These are phyloP conservation scores for Wallacemonas sp. DNA, from an alignment of 208 protist species.

Conservation along the genomic window DNA sequence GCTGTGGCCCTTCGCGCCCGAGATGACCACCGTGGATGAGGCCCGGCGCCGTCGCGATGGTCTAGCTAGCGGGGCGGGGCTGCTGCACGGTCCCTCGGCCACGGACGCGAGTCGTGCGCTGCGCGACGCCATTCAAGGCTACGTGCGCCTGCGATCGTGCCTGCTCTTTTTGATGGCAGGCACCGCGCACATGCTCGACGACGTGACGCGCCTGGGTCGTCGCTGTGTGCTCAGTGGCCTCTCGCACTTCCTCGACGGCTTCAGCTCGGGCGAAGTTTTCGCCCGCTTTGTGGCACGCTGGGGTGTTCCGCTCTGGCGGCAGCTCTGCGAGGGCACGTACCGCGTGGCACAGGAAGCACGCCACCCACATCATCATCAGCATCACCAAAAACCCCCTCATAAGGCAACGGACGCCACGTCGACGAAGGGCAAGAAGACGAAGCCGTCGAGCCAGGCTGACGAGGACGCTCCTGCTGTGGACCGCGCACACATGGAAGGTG, in stretches of 20 bases:
- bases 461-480: background rate
- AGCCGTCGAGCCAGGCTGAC: background rate
- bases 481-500: background rate
- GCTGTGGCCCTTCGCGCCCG: background rate
- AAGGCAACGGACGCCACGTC: background rate
- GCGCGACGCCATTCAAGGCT: slow-evolving; percentile 50
- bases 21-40: no score
- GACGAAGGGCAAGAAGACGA: background rate
- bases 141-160: slow-evolving; percentile 45
- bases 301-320: slow-evolving; percentile 65
- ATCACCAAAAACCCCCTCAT: no score
- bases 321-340: slow-evolving; percentile 44
- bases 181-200: slow-evolving; percentile 46
- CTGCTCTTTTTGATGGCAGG: slow-evolving; percentile 53
- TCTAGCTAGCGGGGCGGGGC: no score
- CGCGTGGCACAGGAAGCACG: background rate
- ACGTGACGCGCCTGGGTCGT: slow-evolving; percentile 44
- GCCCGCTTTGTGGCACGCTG: slow-evolving; percentile 52
- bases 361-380: background rate
- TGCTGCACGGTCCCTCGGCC: background rate
- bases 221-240: slow-evolving; percentile 34
- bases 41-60: no score
- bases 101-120: slow-evolving; percentile 48
- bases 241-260: slow-evolving; percentile 28
- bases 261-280: slow-evolving; percentile 26